phyloP scores from a whole-genome alignment of 441 rosid species.

The Sinapis alba region DNA sequence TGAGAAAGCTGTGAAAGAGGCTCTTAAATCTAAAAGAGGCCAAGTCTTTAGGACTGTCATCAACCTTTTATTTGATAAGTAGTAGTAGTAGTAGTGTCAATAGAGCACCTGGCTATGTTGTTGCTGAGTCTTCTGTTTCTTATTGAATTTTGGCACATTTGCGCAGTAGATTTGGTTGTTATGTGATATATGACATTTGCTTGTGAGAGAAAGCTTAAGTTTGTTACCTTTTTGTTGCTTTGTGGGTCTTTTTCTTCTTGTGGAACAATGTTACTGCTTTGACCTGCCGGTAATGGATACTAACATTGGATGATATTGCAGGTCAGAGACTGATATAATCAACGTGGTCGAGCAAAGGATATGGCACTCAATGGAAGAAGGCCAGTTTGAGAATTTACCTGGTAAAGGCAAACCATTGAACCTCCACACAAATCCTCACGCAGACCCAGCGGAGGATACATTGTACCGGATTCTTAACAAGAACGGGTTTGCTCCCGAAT shows the following conservation, averaged over 20 bases:
- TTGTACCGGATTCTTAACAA: slow-evolving; percentile 75
- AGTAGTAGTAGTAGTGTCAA: slow-evolving; percentile 18
- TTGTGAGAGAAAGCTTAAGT: background rate
- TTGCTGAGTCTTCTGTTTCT: slow-evolving; percentile 5
- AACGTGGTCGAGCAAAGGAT: slow-evolving; percentile 89
- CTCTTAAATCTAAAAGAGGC: slow-evolving; percentile 47
- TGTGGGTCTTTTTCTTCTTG: slow-evolving; percentile 8
- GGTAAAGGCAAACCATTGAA: slow-evolving; percentile 93
- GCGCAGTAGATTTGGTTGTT: background rate
- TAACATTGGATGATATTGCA: slow-evolving; percentile 35
- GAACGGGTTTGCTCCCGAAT: slow-evolving; percentile 86
- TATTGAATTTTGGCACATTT: background rate
- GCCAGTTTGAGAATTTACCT: slow-evolving; percentile 85
- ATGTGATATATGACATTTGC: slow-evolving; percentile 9
- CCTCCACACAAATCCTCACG: slow-evolving; percentile 65
- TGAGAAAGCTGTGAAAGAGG: slow-evolving; percentile 55
- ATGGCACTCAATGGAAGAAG: slow-evolving; percentile 97
- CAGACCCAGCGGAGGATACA: slow-evolving; percentile 88
- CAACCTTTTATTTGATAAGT: slow-evolving; percentile 47
- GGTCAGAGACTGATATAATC: slow-evolving; percentile 86
- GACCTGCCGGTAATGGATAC: background rate
- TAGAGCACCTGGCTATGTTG: slow-evolving; percentile 10
- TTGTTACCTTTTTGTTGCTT: background rate
- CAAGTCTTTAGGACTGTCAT: slow-evolving; percentile 46
- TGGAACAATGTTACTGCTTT: background rate